Base-by-base conservation (phyloP, 1,139 yeast species). In the Candida labiduridarum region DNA sequence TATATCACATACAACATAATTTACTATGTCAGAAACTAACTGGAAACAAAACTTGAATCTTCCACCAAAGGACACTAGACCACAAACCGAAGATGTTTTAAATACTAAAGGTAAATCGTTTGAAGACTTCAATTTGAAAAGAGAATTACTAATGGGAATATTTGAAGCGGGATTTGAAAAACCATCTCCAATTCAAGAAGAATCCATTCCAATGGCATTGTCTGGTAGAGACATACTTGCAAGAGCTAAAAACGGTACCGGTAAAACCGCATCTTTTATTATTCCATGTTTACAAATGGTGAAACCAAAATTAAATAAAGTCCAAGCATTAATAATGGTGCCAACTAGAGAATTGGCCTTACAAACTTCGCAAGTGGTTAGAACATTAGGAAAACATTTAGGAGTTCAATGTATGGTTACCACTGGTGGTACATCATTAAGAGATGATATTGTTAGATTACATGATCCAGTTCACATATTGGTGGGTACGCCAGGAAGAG, bases 81-180 rank as follows among this genome's bases (percentile, higher is more conserved):
- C 96, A 39, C 97, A 92, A 69, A 94, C 99, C 2, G 97, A 91
- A 58, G 99, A 94, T 81, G 97, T 94, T 50, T 81, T 91, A 52
- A 89, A 84, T 60, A 91, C 97, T 42, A 89, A 89, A 64, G 98
- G 98, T 49, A 87, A 85, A 61, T 79, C 90, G 14, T 94, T 95
- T 67, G 99, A 95, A 71, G 96, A 92, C 63, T 90, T 91, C 70
- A 86, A 85, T 62, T 82, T 94, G 62, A 91, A 90, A 67, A 83
- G 99, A 70, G 97, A 94, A 65, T 80, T 94, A 55, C 77, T 95
- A 65, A 95, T 94, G 99, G 99, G 99, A 34, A 94, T 94, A 60
- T 94, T 92, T 66, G 99, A 95, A 70, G 98, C 99, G 1, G 99
- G 99, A 44, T 94, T 94, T 65, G 99, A 94, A 68, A 90, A 89